Base-by-base conservation (phyloP, 345 rosid genomes). In the Citrus maxima region DNA sequence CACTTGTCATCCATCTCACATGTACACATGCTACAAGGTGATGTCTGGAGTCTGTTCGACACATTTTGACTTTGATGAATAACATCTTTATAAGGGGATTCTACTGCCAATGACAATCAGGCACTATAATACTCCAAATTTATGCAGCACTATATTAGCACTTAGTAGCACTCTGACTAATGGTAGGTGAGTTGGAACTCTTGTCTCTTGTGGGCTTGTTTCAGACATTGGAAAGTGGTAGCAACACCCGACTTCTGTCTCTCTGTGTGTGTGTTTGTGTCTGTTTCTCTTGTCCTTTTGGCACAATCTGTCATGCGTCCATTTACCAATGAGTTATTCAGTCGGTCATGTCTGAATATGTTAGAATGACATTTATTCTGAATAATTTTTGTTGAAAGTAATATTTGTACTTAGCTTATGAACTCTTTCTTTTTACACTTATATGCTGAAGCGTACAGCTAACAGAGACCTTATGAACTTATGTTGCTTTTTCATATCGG, bases 401-500 rank as follows among this genome's bases (percentile, higher is more conserved):
- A 70, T 25, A 21, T 70, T 73, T 55, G 32, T 46, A 34, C 28
- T 25, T 49, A 13, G 51, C 18, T 13, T 46, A 46, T 3, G 51
- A 46, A 46, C 51, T 46, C 5, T 46, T 37, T 10, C 10, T 42
- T 10, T 2, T 10, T 12, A 13, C 4, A 13, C 51, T 46, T 16
- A 46, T 12, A 46, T 46, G 51, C 51, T 13, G 51, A 46, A 12
- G 51, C 5, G 4, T 46, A 46, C 51, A 12, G 18, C 14, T 46
- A 6, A 38, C 22, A 1, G 46, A n/a, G 74, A 64, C 51, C 54
- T 82, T 42, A 69, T 77, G 19, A 9, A 74, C 64, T 73, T 18
- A 38, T 70, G 46, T 80, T 72, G 79, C 59, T 67, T 67, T 80
- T 63, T 64, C 67, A 54, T 82, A n/a, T n/a, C n/a, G n/a, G n/a